phyloP scores from a whole-genome alignment of 129 eudicot species.

The Tagetes patula region DNA sequence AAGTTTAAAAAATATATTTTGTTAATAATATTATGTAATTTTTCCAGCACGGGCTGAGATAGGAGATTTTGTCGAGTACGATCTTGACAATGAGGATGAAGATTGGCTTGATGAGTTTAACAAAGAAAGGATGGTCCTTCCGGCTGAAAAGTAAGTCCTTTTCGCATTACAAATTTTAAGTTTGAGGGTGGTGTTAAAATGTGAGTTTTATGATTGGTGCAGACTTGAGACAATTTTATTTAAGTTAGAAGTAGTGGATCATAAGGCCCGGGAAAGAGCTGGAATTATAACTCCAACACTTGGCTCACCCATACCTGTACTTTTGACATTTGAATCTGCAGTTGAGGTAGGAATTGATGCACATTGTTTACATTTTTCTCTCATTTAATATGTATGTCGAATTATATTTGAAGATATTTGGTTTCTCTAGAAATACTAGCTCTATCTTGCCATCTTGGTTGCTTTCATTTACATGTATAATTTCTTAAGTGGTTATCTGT shows the following conservation, averaged over 20 bases:
- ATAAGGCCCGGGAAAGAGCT: conserved; percentile 95
- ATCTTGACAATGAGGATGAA: conserved; percentile 96
- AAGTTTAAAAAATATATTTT: conserved; percentile 4
- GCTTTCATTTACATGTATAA: background rate
- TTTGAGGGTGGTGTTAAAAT: conserved; percentile 12
- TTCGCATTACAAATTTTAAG: background rate
- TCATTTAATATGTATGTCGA: background rate
- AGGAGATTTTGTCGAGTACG: conserved; percentile 94
- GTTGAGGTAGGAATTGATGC: conserved; percentile 58
- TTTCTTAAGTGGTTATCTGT: background rate
- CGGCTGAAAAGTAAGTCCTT: conserved; percentile 62
- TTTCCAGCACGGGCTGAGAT: conserved; percentile 78
- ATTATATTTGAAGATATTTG: background rate
- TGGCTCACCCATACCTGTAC: conserved; percentile 81
- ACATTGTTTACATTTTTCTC: conserved; percentile 4
- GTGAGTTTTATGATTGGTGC: conserved; percentile 31
- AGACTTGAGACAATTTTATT: conserved; percentile 72
- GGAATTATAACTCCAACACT: conserved; percentile 82
- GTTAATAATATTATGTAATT: conserved; percentile 8
- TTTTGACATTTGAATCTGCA: conserved; percentile 86
- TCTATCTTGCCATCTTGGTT: conserved; percentile 5
- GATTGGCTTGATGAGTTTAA: conserved; percentile 87
- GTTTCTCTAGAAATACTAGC: conserved; percentile 1
- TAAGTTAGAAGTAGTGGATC: conserved; percentile 90
- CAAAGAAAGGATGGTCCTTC: conserved; percentile 54